A percentile compares a stretch with the other conserved stretches of the same genome.
phyloP scores from a whole-genome alignment of 495 filamentous ascomycete species.

The Peziza echinospora region DNA sequence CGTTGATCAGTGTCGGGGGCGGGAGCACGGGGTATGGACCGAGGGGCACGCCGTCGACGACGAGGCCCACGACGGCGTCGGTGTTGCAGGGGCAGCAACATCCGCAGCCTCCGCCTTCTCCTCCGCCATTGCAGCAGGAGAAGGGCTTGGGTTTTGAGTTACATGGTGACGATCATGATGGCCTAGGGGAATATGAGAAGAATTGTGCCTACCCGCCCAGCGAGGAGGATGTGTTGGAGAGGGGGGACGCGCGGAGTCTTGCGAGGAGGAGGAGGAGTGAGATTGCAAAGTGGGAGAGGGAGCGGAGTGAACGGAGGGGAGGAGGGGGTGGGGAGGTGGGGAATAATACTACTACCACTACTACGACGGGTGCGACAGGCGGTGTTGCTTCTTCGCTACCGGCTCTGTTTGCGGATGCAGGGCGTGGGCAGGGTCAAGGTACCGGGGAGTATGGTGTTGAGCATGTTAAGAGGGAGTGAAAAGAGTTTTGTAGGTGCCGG shows the following conservation, averaged over 20 bases:
- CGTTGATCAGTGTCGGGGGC: conserved; percentile 67
- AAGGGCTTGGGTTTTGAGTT: too few relatives aligned
- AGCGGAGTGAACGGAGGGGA: neutral
- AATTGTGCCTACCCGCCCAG: conserved; percentile 1
- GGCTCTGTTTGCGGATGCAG: too few relatives aligned
- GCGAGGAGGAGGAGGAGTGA: neutral
- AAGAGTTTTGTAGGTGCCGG: too few relatives aligned
- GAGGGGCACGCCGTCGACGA: neutral
- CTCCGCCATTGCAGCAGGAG: neutral
- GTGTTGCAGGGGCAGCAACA: conserved; percentile 10
- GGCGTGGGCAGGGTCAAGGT: too few relatives aligned
- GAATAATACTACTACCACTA: too few relatives aligned
- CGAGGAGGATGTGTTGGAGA: conserved; percentile 20
- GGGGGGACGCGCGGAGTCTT: conserved; percentile 10
- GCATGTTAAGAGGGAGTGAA: too few relatives aligned
- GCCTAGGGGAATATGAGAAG: conserved; percentile 2
- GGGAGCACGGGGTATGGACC: conserved; percentile 27
- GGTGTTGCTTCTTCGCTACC: too few relatives aligned
- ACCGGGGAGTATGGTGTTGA: too few relatives aligned
- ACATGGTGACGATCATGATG: neutral
- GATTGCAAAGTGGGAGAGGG: neutral
- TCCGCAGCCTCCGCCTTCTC: neutral
- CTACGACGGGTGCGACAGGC: too few relatives aligned
- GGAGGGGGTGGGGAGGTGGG: too few relatives aligned
- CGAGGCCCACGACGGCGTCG: conserved; percentile 10